phyloP scores from a whole-genome alignment of 2,329 filamentous ascomycete genomes.

The Ophiostoma quercus region DNA sequence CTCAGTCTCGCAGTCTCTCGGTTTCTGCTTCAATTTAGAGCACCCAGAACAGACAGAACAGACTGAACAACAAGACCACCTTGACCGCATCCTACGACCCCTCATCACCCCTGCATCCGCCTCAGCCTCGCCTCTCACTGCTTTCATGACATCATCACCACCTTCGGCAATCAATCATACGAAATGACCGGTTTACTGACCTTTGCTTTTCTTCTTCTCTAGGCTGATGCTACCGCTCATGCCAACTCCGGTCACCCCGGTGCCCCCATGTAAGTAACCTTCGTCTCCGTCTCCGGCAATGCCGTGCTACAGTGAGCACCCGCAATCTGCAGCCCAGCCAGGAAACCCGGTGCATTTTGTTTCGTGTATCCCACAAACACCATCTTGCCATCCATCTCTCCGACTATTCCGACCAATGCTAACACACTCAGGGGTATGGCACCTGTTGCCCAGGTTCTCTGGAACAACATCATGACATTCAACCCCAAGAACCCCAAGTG shows the following conservation, averaged over 20 bases:
- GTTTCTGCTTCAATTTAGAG: not conserved
- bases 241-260: conserved; percentile 98
- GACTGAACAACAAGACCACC: no score
- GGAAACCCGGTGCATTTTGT: no score
- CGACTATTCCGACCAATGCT: conserved; percentile 26
- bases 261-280: conserved; percentile 74
- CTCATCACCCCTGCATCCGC: not conserved
- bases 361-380: no score
- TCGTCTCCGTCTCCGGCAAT: not conserved
- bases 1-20: not conserved
- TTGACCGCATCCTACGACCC: not conserved
- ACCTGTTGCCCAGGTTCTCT: conserved; percentile 91
- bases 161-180: not conserved
- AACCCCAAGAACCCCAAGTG: conserved; percentile 99
- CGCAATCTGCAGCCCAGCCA: no score
- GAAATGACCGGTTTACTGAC: conserved; percentile 18
- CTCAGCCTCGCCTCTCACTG: not conserved
- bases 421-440: conserved; percentile 63
- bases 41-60: not conserved
- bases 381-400: no score
- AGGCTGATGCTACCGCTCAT: conserved; percentile 96
- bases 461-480: conserved; percentile 99
- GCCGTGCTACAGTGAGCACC: not conserved
- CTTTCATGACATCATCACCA: conserved; percentile 22
- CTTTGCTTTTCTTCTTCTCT: conserved; percentile 26